phyloP scores from a whole-genome alignment of 2,329 filamentous ascomycete genomes.

The Cryphonectria carpinicola region DNA sequence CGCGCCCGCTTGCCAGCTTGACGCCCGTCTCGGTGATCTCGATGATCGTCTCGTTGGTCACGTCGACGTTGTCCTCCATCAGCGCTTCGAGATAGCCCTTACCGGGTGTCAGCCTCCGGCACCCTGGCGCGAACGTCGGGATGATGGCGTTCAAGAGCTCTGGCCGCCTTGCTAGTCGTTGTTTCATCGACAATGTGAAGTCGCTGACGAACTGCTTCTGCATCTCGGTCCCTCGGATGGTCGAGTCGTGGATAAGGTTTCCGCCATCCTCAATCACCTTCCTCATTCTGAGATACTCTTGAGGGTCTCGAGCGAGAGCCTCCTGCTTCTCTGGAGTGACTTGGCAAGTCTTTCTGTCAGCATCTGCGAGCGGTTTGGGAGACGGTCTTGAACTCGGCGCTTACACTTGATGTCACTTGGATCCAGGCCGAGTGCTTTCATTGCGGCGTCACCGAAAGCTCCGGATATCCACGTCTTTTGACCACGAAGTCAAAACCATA shows the following conservation, averaged over 20 bases:
- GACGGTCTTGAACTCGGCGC: slow-evolving; percentile 23
- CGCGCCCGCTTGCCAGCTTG: slow-evolving; percentile 31
- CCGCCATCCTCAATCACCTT: slow-evolving; percentile 49
- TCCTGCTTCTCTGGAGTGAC: slow-evolving; percentile 45
- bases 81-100: slow-evolving; percentile 52
- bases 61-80: slow-evolving; percentile 45
- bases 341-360: slow-evolving; percentile 33
- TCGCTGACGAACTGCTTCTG: slow-evolving; percentile 38
- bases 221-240: slow-evolving; percentile 43
- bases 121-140: slow-evolving; percentile 49
- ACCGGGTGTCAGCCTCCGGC: slow-evolving; percentile 50
- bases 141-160: slow-evolving; percentile 48
- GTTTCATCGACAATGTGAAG: slow-evolving; percentile 45
- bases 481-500: neutral
- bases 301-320: slow-evolving; percentile 43
- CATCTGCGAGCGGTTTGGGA: neutral
- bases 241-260: slow-evolving; percentile 47
- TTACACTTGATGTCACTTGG: slow-evolving; percentile 44
- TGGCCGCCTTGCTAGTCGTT: slow-evolving; percentile 46
- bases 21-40: slow-evolving; percentile 43
- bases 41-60: slow-evolving; percentile 41
- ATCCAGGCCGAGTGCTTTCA: slow-evolving; percentile 48
- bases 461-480: slow-evolving; percentile 51
- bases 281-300: slow-evolving; percentile 45
- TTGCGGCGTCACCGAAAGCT: slow-evolving; percentile 49